Evolutionary conservation across 1,284 basidiomycete species (phyloP), one percentile per base, ranked within the genome.

Genomic region (Sporisorium exsertum): DNA sequence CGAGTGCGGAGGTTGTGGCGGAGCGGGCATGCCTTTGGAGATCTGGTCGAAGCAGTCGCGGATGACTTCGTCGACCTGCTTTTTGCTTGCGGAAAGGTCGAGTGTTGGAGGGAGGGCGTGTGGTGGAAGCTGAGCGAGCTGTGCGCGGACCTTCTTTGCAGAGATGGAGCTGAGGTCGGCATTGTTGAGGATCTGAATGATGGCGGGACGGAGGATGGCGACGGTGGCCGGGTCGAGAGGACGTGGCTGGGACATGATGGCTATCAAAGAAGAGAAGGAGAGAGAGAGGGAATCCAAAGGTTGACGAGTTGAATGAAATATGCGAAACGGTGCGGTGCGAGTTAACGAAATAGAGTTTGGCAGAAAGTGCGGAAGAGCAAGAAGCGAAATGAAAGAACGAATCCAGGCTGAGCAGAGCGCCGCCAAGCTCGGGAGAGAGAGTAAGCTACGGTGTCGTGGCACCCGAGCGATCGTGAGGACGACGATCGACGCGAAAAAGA

Each of bases 21-120:
- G 74, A 47, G 67, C 60, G 35, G 75, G 63, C 66, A 73, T 64
- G 42, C 58, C 50, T 57, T 70, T 73, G 29, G 76, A 78, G 35
- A 80, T 71, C 37, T 80, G 78, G 43, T 82, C 76, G 53, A 81
- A 84, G 71, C 81, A 82, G 46, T 79, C 64, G 26, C 78, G 78
- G 53, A 84, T 81, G 52, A 80, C 75, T 3, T 61, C 74, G 55
- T 81, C 78, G 43, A 84, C 62, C 51, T 70, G 72, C 71, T 81
- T 80, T 53, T 84, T 84, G 61, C 78, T 71, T 20, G 76, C 81
- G 22, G 65, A 64, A 27, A 83, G 64, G 42, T 83, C 80, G 46
- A 81, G 68, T 0, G 64, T 45, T 12, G 69, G 49, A 3, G 81
- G 79, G 5, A 80, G 67, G 18, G 71, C 72, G 42, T 70, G 59